Percentiles rank a stretch among this genome's conserved stretches.
Conservation (phyloP, 2,329 filamentous ascomycete species). For the Blastomyces percursus region DNA sequence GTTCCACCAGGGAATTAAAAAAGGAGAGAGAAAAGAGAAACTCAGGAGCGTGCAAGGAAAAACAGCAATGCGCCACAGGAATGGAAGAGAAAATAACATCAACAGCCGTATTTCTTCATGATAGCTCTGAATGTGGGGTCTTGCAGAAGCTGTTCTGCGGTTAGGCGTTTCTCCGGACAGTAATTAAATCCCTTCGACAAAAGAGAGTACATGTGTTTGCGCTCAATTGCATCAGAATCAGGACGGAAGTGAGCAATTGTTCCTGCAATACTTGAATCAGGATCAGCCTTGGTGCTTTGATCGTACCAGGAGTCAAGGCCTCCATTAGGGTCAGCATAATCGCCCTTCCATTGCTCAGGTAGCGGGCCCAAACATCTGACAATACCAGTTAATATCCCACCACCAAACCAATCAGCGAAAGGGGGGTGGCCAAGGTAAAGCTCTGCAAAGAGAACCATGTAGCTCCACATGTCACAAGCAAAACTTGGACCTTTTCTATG, state of each 20-base stretch:
- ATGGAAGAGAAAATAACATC: no score
- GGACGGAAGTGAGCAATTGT: background rate
- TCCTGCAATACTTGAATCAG: background rate
- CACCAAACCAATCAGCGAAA: conserved; percentile 12
- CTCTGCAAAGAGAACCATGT: conserved; percentile 21
- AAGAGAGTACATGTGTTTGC: conserved; percentile 10
- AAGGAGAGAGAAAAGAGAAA: no score
- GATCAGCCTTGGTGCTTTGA: conserved; percentile 9
- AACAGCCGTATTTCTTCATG: conserved; percentile 22
- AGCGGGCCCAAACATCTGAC: conserved; percentile 18
- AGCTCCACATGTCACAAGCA: conserved; percentile 25
- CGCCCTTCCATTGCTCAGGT: conserved; percentile 20
- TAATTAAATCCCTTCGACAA: conserved; percentile 20
- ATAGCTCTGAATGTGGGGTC: conserved; percentile 22
- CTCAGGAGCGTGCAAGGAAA: no score
- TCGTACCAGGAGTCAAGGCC: conserved; percentile 22
- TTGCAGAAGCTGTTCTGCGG: conserved; percentile 19
- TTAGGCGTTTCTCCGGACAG: conserved; percentile 18
- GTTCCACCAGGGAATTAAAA: no score
- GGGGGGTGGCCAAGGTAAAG: conserved; percentile 18
- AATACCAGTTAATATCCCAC: conserved; percentile 16
- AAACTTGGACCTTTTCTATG: conserved; percentile 18
- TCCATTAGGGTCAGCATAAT: conserved; percentile 10
- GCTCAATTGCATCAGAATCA: conserved; percentile 6
- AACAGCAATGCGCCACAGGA: no score